phyloP scores from a whole-genome alignment of 176 grass and related monocot species.

The Zizania latifolia region DNA sequence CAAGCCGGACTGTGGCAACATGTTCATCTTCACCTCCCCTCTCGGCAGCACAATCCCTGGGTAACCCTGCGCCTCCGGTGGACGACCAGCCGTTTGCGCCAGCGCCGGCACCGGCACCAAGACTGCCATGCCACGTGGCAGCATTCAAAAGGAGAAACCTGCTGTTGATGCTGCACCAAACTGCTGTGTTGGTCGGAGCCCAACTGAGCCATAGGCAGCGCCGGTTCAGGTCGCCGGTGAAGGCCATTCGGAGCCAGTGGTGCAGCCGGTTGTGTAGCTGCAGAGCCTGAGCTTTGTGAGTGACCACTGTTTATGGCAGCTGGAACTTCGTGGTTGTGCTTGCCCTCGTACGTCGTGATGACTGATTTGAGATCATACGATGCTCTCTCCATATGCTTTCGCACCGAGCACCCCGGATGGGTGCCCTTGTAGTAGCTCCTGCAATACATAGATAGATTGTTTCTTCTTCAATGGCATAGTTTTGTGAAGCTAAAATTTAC shows the following conservation, averaged over 20 bases:
- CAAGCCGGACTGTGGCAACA: constrained; percentile 16
- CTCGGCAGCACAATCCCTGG: constrained; percentile 36
- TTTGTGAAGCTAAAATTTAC: neutral
- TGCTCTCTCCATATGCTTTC: constrained; percentile 74
- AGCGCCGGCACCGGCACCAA: constrained; percentile 27
- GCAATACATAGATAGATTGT: neutral
- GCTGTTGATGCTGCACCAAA: constrained; percentile 15
- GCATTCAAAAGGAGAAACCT: constrained; percentile 49
- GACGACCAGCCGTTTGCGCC: constrained; percentile 24
- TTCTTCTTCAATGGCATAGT: neutral
- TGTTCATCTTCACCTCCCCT: constrained; percentile 41
- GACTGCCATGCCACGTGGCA: constrained; percentile 32
- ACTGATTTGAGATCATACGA: constrained; percentile 87
- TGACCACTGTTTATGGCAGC: constrained; percentile 50
- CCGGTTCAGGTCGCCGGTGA: constrained; percentile 16
- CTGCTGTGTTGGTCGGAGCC: constrained; percentile 32
- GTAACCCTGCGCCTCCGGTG: constrained; percentile 11
- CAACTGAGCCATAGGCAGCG: constrained; percentile 27
- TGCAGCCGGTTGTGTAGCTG: neutral
- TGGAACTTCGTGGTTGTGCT: constrained; percentile 87
- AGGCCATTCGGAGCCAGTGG: constrained; percentile 3
- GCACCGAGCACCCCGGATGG: constrained; percentile 27
- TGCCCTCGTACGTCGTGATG: constrained; percentile 83
- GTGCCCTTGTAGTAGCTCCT: constrained; percentile 78
- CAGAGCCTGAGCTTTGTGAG: constrained; percentile 4